Percentiles rank a stretch among this genome's conserved stretches.
phyloP scores from a whole-genome alignment of 257 asterid genomes.

The Thymus quinquecostatus region DNA sequence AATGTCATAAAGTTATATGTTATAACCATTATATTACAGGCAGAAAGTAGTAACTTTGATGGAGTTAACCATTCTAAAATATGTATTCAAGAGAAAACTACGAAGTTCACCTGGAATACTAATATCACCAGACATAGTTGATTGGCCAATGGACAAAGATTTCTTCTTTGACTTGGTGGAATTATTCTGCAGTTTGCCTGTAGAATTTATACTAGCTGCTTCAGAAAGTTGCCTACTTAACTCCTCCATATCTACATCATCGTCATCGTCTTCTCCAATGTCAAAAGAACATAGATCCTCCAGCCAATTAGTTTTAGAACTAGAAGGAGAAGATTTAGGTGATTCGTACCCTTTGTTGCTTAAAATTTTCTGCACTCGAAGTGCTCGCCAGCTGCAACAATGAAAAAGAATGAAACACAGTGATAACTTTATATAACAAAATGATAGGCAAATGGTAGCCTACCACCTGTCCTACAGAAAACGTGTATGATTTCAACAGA shows the following conservation, averaged over 20 bases:
- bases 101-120: constrained; percentile 55
- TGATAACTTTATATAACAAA: not conserved
- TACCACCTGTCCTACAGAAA: constrained; percentile 12
- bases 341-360: constrained; percentile 36
- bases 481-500: not conserved
- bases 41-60: not conserved
- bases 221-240: constrained; percentile 76
- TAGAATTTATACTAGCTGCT: constrained; percentile 54
- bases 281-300: constrained; percentile 58
- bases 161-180: constrained; percentile 39
- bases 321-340: constrained; percentile 43
- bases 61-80: constrained; percentile 14
- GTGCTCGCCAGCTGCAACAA: constrained; percentile 69
- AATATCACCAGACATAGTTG: constrained; percentile 48
- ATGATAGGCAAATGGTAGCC: not conserved
- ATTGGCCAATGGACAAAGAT: constrained; percentile 32
- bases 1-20: not conserved
- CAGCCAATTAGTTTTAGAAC: constrained; percentile 45
- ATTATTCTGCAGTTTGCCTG: constrained; percentile 45
- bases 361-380: constrained; percentile 75
- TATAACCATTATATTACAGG: constrained; percentile 5
- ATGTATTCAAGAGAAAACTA: not conserved
- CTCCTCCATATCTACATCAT: constrained; percentile 70
- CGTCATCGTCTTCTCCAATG: constrained; percentile 44
- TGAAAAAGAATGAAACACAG: constrained; percentile 28